These are phyloP conservation scores for Pisolithus microcarpus DNA, from an alignment of 768 basidiomycete genomes.

Conservation along the genomic window DNA sequence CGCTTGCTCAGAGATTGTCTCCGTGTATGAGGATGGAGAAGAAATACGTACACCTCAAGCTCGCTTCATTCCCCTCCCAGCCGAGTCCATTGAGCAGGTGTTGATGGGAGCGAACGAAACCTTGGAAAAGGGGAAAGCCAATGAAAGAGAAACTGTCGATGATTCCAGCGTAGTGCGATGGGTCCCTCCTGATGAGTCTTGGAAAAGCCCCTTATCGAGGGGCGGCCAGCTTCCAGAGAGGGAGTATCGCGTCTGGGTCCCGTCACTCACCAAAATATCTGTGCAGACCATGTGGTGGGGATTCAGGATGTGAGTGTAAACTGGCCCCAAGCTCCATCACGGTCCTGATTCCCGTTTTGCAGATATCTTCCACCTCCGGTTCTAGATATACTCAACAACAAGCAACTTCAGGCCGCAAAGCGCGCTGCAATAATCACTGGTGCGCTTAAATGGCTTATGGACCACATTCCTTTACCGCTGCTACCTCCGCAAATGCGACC, in stretches of 20 bases:
- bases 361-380: conserved; percentile 78
- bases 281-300: conserved; percentile 78
- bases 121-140: conserved; percentile 4
- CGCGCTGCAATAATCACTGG: conserved; percentile 70
- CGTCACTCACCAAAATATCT: conserved; percentile 67
- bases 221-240: conserved; percentile 13
- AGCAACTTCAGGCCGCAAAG: conserved; percentile 60
- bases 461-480: conserved; percentile 51
- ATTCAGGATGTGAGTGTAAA: conserved; percentile 53
- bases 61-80: conserved; percentile 18
- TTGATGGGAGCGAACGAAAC: conserved; percentile 15
- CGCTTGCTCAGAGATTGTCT: conserved; percentile 55
- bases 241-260: conserved; percentile 53
- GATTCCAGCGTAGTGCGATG: neutral
- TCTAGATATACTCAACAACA: conserved; percentile 54
- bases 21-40: conserved; percentile 36
- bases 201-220: conserved; percentile 1
- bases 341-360: conserved; percentile 3
- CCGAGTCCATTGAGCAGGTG: conserved; percentile 22
- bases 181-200: conserved; percentile 2
- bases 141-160: conserved; percentile 7
- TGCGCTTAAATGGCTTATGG: conserved; percentile 61
- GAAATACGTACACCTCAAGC: conserved; percentile 27
- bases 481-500: conserved; percentile 57
- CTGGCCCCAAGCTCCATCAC: neutral